Evolutionary conservation across 352 stramenopile species (phyloP).

Genomic region (Globisporangium apiculatum): DNA sequence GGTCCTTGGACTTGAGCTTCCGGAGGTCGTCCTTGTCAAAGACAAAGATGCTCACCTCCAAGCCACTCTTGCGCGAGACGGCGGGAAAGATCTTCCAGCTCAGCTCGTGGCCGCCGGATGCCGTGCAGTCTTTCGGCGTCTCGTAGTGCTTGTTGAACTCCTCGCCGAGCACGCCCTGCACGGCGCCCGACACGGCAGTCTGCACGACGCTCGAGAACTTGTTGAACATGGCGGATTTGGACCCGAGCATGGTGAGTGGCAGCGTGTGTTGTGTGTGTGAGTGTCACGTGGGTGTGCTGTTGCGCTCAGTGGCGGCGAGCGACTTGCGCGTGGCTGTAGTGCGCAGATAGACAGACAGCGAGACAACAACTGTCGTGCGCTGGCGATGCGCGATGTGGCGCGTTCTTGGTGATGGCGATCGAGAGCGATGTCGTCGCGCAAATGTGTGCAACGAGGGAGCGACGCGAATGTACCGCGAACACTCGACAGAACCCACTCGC

Average conservation of each 20-base stretch:
- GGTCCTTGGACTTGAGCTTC: constrained; percentile 77
- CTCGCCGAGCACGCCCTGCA: constrained; percentile 56
- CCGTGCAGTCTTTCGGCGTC: constrained; percentile 79
- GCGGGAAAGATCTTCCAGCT: constrained; percentile 82
- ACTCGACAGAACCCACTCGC: too few relatives aligned
- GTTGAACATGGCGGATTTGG: constrained; percentile 56
- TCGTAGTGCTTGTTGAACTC: constrained; percentile 85
- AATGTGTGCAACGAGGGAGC: too few relatives aligned
- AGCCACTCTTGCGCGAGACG: constrained; percentile 68
- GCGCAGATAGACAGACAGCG: background rate
- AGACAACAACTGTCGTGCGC: background rate
- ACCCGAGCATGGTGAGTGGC: background rate
- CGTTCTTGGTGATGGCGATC: too few relatives aligned
- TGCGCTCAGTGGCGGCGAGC: background rate
- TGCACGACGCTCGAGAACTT: constrained; percentile 70
- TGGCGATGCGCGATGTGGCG: too few relatives aligned
- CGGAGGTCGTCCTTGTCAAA: constrained; percentile 87
- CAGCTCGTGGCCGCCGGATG: constrained; percentile 77
- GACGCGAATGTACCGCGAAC: too few relatives aligned
- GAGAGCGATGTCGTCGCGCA: too few relatives aligned
- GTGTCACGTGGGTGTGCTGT: background rate
- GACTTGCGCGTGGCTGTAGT: too few relatives aligned
- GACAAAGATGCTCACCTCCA: constrained; percentile 80
- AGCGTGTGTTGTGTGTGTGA: background rate
- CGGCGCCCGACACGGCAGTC: constrained; percentile 41